phyloP scores from a whole-genome alignment of 345 rosid genomes.

The Microcos paniculata region DNA sequence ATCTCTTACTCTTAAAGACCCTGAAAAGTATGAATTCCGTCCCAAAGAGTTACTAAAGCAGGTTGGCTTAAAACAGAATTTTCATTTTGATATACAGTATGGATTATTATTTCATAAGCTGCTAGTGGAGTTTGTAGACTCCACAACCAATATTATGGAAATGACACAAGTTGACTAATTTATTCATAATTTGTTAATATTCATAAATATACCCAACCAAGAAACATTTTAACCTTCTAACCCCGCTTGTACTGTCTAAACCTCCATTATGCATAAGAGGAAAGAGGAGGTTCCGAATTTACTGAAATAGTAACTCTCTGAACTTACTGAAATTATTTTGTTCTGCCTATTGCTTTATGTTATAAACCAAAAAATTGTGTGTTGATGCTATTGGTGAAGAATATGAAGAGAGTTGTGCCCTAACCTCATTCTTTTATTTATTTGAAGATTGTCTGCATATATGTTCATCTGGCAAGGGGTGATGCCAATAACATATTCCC shows the following conservation, averaged over 20 bases:
- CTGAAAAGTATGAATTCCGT: constrained; percentile 95
- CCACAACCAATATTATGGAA: no score
- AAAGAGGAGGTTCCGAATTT: background rate
- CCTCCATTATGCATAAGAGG: background rate
- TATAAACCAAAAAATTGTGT: background rate
- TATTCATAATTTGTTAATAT: no score
- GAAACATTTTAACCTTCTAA: no score
- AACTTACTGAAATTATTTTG: background rate
- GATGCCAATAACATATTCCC: constrained; percentile 80
- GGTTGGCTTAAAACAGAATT: constrained; percentile 40
- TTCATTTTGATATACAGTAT: background rate
- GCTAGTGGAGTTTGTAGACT: no score
- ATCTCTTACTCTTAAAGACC: constrained; percentile 87
- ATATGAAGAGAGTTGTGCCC: background rate
- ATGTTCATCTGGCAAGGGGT: constrained; percentile 89
- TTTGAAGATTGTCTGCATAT: constrained; percentile 83
- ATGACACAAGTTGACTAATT: no score
- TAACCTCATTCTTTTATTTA: constrained; percentile 15
- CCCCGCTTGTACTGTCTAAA: no score
- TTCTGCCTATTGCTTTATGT: background rate
- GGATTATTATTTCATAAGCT: no score
- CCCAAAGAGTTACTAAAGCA: constrained; percentile 93
- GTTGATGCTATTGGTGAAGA: background rate
- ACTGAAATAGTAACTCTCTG: background rate
- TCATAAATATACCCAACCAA: no score